A percentile compares a stretch with the other conserved stretches of the same genome.
These are phyloP conservation scores for Neonectria magnoliae DNA, from an alignment of 2,329 filamentous ascomycete species.

Conservation along the genomic window DNA sequence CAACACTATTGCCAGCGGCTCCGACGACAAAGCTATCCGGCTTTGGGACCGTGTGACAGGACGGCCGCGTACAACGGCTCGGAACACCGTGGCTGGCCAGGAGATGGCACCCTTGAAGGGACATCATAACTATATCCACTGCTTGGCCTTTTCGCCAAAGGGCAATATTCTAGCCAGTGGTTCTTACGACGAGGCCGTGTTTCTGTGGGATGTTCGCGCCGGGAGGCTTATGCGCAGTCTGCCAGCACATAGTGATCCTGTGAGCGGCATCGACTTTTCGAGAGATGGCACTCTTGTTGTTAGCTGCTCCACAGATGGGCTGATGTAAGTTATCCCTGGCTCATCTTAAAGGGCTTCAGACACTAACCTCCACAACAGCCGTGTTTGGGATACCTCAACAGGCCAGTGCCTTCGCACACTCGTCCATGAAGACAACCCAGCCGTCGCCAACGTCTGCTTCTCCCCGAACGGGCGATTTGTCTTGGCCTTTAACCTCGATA, in stretches of 20 bases:
- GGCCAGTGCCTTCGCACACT: conserved; percentile 95
- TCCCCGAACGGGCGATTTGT: conserved; percentile 94
- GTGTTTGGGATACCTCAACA: conserved; percentile 95
- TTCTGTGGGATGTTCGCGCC: conserved; percentile 93
- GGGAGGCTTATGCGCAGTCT: conserved; percentile 88
- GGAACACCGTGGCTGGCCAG: conserved; percentile 48
- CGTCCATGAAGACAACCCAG: conserved; percentile 94
- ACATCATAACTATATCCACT: conserved; percentile 97
- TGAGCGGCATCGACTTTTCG: conserved; percentile 92
- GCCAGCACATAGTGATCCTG: conserved; percentile 94
- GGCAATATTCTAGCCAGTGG: conserved; percentile 96
- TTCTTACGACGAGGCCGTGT: conserved; percentile 96
- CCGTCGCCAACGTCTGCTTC: conserved; percentile 90
- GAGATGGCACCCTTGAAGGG: conserved; percentile 74
- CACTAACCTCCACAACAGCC: conserved; percentile 55
- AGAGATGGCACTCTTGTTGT: conserved; percentile 91
- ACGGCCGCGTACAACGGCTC: conserved; percentile 60
- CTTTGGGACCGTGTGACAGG: conserved; percentile 83
- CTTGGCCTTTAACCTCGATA: conserved; percentile 90
- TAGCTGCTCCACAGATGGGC: conserved; percentile 89
- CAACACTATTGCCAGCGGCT: conserved; percentile 86
- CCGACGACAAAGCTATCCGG: conserved; percentile 95
- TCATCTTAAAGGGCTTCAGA: background rate
- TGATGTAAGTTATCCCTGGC: conserved; percentile 69
- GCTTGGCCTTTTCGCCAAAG: conserved; percentile 94